Conservation (phyloP, 176 grass and related monocot species). For the Lolium multiflorum region DNA sequence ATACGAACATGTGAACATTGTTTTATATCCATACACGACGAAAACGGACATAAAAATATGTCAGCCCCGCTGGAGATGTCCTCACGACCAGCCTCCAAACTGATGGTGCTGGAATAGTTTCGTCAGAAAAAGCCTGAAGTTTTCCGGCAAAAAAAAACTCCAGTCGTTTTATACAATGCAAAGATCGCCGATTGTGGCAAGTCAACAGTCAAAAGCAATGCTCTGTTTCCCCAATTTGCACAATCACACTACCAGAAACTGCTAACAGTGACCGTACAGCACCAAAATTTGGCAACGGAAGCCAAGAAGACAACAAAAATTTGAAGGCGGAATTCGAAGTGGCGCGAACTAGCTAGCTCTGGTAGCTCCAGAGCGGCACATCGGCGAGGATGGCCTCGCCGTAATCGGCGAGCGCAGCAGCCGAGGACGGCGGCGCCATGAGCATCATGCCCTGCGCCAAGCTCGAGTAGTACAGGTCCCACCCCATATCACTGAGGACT, state of each 20-base stretch:
- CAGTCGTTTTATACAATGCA: too few relatives aligned
- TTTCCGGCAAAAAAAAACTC: too few relatives aligned
- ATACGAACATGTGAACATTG: too few relatives aligned
- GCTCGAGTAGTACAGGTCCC: constrained; percentile 72
- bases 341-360: neutral
- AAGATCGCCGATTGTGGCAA: neutral
- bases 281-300: constrained; percentile 9
- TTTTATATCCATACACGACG: too few relatives aligned
- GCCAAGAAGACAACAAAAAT: neutral
- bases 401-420: constrained; percentile 16
- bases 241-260: constrained; percentile 32
- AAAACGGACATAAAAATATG: too few relatives aligned
- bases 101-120: too few relatives aligned
- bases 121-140: too few relatives aligned
- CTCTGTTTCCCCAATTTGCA: constrained; percentile 17
- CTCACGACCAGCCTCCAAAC: too few relatives aligned
- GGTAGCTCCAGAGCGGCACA: constrained; percentile 56
- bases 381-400: constrained; percentile 20
- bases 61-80: too few relatives aligned
- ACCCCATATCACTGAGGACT: constrained; percentile 52
- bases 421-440: constrained; percentile 23
- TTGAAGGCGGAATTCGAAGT: neutral
- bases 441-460: constrained; percentile 67
- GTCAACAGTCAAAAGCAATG: neutral
- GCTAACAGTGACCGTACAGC: neutral